Conservation (phyloP, 768 basidiomycete genomes). For the Mycena filopes region DNA sequence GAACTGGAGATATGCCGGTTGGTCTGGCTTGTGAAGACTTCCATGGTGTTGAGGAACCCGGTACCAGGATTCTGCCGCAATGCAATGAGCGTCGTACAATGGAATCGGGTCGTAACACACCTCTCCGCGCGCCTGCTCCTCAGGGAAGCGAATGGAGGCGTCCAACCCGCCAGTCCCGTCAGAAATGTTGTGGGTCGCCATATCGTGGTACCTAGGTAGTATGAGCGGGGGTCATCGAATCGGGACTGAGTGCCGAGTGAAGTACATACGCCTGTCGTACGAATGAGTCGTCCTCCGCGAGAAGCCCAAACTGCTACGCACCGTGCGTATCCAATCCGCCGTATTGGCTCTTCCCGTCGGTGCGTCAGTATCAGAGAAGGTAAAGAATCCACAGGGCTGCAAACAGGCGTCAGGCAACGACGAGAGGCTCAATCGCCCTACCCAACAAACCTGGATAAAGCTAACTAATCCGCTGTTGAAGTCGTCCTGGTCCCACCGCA, state of each 20-base stretch:
- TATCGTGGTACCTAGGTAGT: conserved; percentile 5
- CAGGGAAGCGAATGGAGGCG: not conserved
- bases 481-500: not conserved
- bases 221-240: too few relatives aligned
- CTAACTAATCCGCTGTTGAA: not conserved
- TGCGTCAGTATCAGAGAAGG: not conserved
- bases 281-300: not conserved
- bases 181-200: not conserved
- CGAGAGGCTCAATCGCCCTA: too few relatives aligned
- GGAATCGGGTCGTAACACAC: not conserved
- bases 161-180: not conserved
- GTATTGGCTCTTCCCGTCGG: not conserved
- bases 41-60: not conserved
- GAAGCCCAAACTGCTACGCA: not conserved
- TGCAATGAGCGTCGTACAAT: not conserved
- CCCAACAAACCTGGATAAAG: too few relatives aligned
- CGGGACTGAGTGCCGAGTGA: too few relatives aligned
- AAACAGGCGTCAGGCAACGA: not conserved
- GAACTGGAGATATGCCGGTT: not conserved
- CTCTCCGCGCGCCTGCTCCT: not conserved
- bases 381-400: not conserved
- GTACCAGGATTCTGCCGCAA: not conserved
- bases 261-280: not conserved
- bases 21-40: not conserved
- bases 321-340: conserved; percentile 1